phyloP scores from a whole-genome alignment of 148 eudicot genomes.

The Fagopyrum tataricum region DNA sequence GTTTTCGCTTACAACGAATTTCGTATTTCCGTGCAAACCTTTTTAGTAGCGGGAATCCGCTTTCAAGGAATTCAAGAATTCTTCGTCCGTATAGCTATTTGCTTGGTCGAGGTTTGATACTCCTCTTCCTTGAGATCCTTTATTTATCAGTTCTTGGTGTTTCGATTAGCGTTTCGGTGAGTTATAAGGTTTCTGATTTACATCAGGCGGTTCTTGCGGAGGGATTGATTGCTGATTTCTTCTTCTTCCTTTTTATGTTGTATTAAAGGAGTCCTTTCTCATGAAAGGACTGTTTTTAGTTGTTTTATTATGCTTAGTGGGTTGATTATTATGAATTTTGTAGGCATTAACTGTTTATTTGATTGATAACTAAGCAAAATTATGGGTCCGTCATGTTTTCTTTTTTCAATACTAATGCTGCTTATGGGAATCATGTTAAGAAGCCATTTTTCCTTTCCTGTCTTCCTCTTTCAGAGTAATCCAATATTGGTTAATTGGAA shows the following conservation, averaged over 20 bases:
- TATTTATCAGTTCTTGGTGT: not conserved
- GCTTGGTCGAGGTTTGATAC: not conserved
- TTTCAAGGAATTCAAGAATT: not conserved
- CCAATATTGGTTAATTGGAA: not conserved
- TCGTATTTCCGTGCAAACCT: not conserved
- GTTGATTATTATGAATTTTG: not conserved
- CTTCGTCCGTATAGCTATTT: not conserved
- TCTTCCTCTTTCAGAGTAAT: not conserved
- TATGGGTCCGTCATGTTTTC: slow-evolving; percentile 5
- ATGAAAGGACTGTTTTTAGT: not conserved
- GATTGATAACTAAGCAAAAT: not conserved
- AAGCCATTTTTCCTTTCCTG: not conserved
- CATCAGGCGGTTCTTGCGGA: not conserved
- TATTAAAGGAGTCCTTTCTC: not conserved
- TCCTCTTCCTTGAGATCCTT: not conserved
- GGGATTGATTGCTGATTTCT: not conserved
- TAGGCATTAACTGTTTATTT: slow-evolving; percentile 1
- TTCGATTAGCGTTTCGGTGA: not conserved
- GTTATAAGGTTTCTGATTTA: not conserved
- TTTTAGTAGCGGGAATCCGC: not conserved
- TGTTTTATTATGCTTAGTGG: not conserved
- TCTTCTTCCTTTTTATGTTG: not conserved
- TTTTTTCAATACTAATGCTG: not conserved
- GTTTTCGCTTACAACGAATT: not conserved
- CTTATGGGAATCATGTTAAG: not conserved